phyloP scores from a whole-genome alignment of 176 grass and related monocot genomes.

The Hordeum marinum region DNA sequence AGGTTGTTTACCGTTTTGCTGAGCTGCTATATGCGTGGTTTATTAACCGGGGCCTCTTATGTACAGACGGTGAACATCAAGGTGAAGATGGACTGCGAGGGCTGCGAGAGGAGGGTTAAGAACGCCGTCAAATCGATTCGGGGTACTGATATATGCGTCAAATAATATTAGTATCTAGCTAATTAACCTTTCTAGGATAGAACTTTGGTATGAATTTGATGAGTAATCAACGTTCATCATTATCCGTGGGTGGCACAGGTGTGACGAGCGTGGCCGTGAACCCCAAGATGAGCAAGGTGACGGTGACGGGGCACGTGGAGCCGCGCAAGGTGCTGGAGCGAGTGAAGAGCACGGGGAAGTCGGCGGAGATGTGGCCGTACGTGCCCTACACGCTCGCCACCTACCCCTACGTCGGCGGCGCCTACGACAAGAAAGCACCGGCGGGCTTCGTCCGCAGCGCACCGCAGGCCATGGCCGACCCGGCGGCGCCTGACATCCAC shows the following conservation, averaged over 20 bases:
- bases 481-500: slow-evolving; percentile 35
- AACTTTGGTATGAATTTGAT: neutral
- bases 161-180: neutral
- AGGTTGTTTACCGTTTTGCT: neutral
- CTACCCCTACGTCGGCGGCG: slow-evolving; percentile 71
- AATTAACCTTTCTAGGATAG: no score
- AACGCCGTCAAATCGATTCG: slow-evolving; percentile 54
- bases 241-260: slow-evolving; percentile 12
- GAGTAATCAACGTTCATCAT: neutral
- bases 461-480: slow-evolving; percentile 57
- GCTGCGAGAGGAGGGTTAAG: slow-evolving; percentile 72
- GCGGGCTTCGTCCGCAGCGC: slow-evolving; percentile 51
- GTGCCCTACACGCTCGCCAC: slow-evolving; percentile 50
- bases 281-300: slow-evolving; percentile 63
- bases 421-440: slow-evolving; percentile 88
- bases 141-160: slow-evolving; percentile 12
- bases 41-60: neutral
- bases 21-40: neutral
- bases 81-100: slow-evolving; percentile 93
- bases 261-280: slow-evolving; percentile 59
- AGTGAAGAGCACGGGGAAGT: slow-evolving; percentile 61
- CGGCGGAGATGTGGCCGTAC: slow-evolving; percentile 77
- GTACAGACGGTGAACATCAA: slow-evolving; percentile 69
- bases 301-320: slow-evolving; percentile 75
- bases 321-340: slow-evolving; percentile 60